Base-by-base conservation (phyloP, 1,284 basidiomycete species). In the Athelia sp. region DNA sequence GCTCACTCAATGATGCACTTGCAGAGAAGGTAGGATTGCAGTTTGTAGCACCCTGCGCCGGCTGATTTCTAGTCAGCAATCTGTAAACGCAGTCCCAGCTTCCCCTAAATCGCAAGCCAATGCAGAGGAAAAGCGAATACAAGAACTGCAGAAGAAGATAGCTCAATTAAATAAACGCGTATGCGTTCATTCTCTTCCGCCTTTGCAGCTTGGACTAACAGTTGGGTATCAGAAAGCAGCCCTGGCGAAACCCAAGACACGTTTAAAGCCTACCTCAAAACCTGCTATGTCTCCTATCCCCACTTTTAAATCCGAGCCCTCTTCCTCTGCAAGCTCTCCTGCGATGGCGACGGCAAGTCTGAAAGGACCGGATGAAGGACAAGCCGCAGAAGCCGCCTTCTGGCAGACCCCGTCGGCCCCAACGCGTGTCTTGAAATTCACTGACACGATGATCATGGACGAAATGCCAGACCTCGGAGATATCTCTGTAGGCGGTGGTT, bases 401-500 rank as follows among this genome's bases (percentile, higher is more conserved):
- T 83, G 81, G 81, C 75, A 70, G 34, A 80, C 82, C 0, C 78
- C 82, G 2, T 75, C 72, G 14, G 70, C 75, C 2, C 68, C 77
- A 2, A 75, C 73, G 11, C 78, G n/a, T n/a, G n/a, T 76, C 0
- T 67, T 86, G 8, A 76, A 73, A 44, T 85, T 87, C 54, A 74
- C 74, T 1, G 79, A 82, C 43, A 79, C 80, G 50, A 69, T 82
- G 9, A 66, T 85, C 18, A 62, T 77, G 54, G 76, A 85, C 52
- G 84, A 87, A 56, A 68, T 79, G n/a, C 72, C 79, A 1, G 79
- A 85, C 56, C 64, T 84, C 1, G 71, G 64, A 1, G 73, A 84
- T 53, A 56, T 79, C n/a, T 40, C 36, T 9, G 15, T 21, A 40
- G 36, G 19, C 36, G 19, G 19, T 40, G 6, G 6, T 8, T 75